Conservation (phyloP, 23 red algal species). For the Gracilaria gracilis region DNA sequence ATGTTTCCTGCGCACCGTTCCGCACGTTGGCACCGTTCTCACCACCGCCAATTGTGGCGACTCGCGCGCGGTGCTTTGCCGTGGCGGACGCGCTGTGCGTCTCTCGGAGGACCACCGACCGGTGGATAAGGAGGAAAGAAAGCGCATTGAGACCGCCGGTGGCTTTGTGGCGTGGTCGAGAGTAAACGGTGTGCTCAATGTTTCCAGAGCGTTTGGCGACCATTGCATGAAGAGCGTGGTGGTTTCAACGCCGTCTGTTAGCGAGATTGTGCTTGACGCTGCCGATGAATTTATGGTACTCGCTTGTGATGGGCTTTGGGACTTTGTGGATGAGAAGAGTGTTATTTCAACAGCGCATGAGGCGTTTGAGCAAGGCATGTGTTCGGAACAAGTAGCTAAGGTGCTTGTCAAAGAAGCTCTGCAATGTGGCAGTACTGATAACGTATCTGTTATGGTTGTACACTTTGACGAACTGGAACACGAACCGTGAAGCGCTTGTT, state of each 20-base stretch:
- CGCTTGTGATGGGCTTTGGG: conserved; percentile 97
- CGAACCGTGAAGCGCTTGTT: background rate
- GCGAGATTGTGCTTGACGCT: conserved; percentile 51
- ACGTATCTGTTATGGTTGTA: conserved; percentile 89
- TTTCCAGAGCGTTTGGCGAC: conserved; percentile 92
- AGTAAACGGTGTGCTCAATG: conserved; percentile 93
- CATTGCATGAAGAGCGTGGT: conserved; percentile 94
- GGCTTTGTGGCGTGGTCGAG: conserved; percentile 80
- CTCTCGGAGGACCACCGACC: conserved; percentile 93
- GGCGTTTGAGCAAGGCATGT: conserved; percentile 54
- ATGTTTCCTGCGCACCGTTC: conserved; percentile 63
- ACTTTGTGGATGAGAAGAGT: conserved; percentile 85
- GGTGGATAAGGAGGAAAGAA: conserved; percentile 58
- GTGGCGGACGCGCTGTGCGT: conserved; percentile 66
- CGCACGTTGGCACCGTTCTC: conserved; percentile 48
- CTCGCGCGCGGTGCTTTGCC: conserved; percentile 86
- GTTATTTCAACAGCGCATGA: conserved; percentile 62
- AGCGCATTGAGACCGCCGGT: conserved; percentile 76
- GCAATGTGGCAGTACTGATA: conserved; percentile 78
- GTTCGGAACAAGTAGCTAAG: conserved; percentile 33
- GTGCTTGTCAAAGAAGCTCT: conserved; percentile 80
- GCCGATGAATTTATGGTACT: conserved; percentile 91
- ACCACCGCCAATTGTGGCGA: conserved; percentile 96
- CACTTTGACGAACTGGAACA: conserved; percentile 31
- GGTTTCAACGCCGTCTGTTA: conserved; percentile 69